Conservation (phyloP, 1,139 yeast species). For the Blastobotrys petasosporus region DNA sequence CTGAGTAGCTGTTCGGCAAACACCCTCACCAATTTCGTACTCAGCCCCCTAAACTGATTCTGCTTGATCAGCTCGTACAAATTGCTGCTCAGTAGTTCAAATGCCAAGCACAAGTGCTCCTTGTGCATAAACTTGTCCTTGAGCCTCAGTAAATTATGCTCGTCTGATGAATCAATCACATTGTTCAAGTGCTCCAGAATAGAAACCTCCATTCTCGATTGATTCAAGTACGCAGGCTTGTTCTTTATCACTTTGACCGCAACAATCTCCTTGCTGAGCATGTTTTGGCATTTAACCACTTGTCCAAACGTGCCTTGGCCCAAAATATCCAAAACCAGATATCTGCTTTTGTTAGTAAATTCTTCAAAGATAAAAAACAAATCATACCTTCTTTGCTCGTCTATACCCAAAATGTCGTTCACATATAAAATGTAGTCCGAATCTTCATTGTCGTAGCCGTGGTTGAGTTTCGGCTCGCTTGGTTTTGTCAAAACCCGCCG, state of each 20-base stretch:
- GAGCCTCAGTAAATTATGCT: constrained; percentile 69
- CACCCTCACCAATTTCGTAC: constrained; percentile 69
- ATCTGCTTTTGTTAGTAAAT: constrained; percentile 27
- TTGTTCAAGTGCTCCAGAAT: constrained; percentile 75
- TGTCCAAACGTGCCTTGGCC: constrained; percentile 99
- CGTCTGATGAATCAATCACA: constrained; percentile 60
- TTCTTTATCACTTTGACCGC: constrained; percentile 95
- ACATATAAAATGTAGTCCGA: constrained; percentile 90
- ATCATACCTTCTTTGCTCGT: constrained; percentile 58
- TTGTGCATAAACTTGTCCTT: constrained; percentile 89
- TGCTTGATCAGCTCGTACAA: constrained; percentile 87
- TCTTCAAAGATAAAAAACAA: not conserved
- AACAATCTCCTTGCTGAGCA: constrained; percentile 78
- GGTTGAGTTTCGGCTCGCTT: constrained; percentile 70
- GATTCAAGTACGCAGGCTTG: constrained; percentile 85
- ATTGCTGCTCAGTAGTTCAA: constrained; percentile 83
- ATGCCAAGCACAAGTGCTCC: constrained; percentile 86
- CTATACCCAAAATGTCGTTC: constrained; percentile 84
- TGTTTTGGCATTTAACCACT: constrained; percentile 93
- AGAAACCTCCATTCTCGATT: constrained; percentile 84
- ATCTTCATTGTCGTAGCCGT: constrained; percentile 83
- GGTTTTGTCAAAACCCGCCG: constrained; percentile 90
- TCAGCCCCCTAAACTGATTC: constrained; percentile 88
- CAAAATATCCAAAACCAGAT: constrained; percentile 78
- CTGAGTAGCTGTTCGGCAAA: constrained; percentile 78